Base-by-base conservation (phyloP, 805 yeast species). In the Suhomyces sp. region DNA sequence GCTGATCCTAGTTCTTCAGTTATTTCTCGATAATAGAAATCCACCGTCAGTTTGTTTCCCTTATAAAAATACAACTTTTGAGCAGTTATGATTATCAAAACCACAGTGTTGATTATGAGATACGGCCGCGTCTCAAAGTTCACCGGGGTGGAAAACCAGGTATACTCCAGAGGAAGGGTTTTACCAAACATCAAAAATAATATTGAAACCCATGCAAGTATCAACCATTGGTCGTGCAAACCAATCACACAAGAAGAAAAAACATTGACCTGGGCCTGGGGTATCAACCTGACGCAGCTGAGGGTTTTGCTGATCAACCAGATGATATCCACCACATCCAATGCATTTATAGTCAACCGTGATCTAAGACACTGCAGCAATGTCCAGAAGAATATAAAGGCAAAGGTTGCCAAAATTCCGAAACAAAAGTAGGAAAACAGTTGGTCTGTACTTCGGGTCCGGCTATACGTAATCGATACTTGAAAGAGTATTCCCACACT, bases 241-340 rank as follows among this genome's bases (percentile, higher is more conserved):
- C 58, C 59, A n/a, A 26, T 26, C 8, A 60, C 56, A 14, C 54
- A 55, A 24, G 39, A 30, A 10, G 59, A 63, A 51, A 63, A 46
- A 64, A 65, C 67, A 42, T 68, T 70, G 35, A 69, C 41, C 7
- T 58, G 46, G 2, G 68, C 31, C 34, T 73, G 78, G 0, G 80
- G 78, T 3, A 61, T 18, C 26, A 59, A 50, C 33, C 57, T 57
- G 16, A 62, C 25, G 2, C 54, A 22, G 2, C 44, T 43, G 0
- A 56, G 19, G 7, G 53, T 6, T 22, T 57, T 56, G 8, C 59
- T 56, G 1, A 56, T 25, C 0, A 66, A 38, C 77, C 76, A 71
- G 3, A 68, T 8, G 28, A 42, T 60, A 35, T 72, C 72, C 4
- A 69, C 40, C 20, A 65, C 52, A 40, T 76, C 80, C 14, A 74